Base-by-base conservation (phyloP, 306 rosid species). In the Lathyrus tuberosus region DNA sequence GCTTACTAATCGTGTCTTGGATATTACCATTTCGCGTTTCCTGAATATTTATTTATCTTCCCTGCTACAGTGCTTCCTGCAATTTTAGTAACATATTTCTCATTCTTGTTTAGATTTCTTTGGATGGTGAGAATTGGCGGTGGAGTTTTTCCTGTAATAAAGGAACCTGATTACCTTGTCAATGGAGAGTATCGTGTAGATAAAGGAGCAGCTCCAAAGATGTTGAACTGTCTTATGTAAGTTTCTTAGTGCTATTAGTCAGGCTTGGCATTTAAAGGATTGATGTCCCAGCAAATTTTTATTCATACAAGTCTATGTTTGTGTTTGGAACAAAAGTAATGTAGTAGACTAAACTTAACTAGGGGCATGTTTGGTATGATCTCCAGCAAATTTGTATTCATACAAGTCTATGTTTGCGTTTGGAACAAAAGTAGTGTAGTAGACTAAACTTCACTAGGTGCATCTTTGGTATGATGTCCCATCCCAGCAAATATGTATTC, bases 51-150 rank as follows among this genome's bases (percentile, higher is more conserved):
- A 26, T 35, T 13, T 53, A 31, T 13, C 37, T 30, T 58, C 22
- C 16, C 61, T 15, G 48, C 52, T 58, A 35, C 56, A 49, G 6
- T 16, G 22, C 67, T 61, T 69, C 5, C 37, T 2, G 26, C n/a
- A 10, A 8, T 54, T 46, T 70, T 11, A 66, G 64, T 58, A 67
- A 47, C 38, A 57, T 49, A 69, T 41, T 28, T 46, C 18, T 70
- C 20, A 31, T 49, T 62, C 47, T 56, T 71, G 71, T 74, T 54
- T 66, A 95, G 99, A 72, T 95, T 95, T 85, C 85, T 95, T 77
- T 95, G 97, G 97, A 95, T 95, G 99, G 99, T 95, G 83, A 89
- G 99, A 80, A 95, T 91, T 70, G 97, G 99, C 18, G 97, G 99
- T 5, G 99, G 99, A 11, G 99, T 95, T 69, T 95, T 87, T 73